Percentiles rank a stretch among this genome's conserved stretches.
phyloP scores from a whole-genome alignment of 257 asterid species.

The Solanum ossicruentum region DNA sequence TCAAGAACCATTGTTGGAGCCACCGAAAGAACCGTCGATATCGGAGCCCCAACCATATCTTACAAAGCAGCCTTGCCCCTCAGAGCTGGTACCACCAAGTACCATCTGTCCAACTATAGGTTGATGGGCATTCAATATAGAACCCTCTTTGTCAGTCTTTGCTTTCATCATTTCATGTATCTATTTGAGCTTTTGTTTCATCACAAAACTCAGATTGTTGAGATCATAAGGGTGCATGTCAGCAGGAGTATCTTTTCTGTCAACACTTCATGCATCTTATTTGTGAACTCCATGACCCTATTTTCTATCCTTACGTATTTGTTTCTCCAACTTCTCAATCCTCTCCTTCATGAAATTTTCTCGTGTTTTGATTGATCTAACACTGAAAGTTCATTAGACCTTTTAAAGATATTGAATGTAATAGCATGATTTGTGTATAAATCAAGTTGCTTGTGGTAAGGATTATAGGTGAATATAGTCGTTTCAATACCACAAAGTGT shows the following conservation, averaged over 20 bases:
- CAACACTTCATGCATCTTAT: not conserved
- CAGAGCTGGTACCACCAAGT: no score
- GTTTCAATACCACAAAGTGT: constrained; percentile 5
- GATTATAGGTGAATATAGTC: not conserved
- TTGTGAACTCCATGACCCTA: not conserved
- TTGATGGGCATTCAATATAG: not conserved
- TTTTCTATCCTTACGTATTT: not conserved
- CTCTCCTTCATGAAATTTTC: not conserved
- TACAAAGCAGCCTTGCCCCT: no score
- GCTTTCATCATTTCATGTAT: not conserved
- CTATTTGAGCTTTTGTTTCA: not conserved
- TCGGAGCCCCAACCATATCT: no score
- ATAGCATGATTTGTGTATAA: not conserved
- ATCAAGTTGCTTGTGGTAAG: not conserved
- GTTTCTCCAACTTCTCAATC: not conserved
- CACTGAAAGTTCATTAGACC: not conserved
- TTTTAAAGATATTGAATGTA: not conserved
- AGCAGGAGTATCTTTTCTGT: not conserved
- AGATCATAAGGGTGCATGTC: not conserved
- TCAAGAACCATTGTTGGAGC: no score
- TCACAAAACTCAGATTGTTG: not conserved
- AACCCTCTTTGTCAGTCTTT: not conserved
- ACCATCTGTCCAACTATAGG: no score
- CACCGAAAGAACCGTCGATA: no score
- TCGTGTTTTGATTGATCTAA: not conserved